Base-by-base conservation (phyloP, 176 grass and related monocot species). In the Tillandsia fasciculata region DNA sequence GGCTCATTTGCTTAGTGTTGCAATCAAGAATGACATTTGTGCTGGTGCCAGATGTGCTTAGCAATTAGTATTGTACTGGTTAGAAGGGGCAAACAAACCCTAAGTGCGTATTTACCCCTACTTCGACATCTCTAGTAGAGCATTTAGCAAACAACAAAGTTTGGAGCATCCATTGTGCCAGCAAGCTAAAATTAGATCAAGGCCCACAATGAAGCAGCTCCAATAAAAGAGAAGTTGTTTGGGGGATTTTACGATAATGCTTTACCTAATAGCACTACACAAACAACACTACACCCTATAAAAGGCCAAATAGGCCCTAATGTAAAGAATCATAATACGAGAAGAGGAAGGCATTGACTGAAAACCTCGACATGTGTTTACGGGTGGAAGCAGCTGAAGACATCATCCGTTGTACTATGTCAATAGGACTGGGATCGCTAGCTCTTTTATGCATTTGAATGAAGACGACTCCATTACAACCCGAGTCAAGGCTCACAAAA, bases 311-410 rank as follows among this genome's bases (percentile, higher is more conserved):
- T 42, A 42, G 33, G 33, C 33, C 33, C 33, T 42, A 42, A 42
- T 42, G 33, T 42, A 42, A 42, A 42, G 9, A n/a, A 59, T 59
- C 14, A 59, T 59, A 59, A 59, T 17, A 59, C 20, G n/a, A 59
- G 20, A 11, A 50, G 33, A 59, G 58, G 17, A 57, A 9, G 61
- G 48, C 17, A 64, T 42, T 52, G 72, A 76, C 75, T 78, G 28
- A 69, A 48, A 72, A 97, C 94, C 94, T 97, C 72, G 94, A 97
- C 89, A 97, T 97, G 79, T 97, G 86, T 80, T 97, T 97, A 73
- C 77, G 82, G 70, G 89, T 90, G 54, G 87, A 87, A 81, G 82
- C 87, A 83, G 76, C 82, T 1, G 77, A 83, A 50, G 64, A 79
- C 89, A 93, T 97, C 81, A 93, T 85, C 74, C 76, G 83, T 66